Conservation (phyloP, 768 basidiomycete genomes). For the Suillus lakei region DNA sequence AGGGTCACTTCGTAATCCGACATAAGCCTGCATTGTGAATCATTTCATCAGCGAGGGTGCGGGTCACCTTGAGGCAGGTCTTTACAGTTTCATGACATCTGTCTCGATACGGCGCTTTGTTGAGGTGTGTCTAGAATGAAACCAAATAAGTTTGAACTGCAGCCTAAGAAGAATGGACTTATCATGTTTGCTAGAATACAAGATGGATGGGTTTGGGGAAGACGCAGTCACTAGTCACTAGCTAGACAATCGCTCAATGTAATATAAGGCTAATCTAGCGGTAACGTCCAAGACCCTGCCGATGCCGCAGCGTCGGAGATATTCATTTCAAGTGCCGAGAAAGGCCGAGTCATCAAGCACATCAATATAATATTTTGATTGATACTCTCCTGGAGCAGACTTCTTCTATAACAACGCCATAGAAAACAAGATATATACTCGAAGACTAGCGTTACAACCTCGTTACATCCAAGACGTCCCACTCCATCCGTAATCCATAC, state of each 20-base stretch:
- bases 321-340: conserved; percentile 25
- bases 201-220: conserved; percentile 15
- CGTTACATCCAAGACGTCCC: background rate
- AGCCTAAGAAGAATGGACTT: conserved; percentile 43
- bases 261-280: conserved; percentile 5
- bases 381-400: conserved; percentile 17
- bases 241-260: conserved; percentile 9
- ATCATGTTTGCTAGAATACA: conserved; percentile 54
- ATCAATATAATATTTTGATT: background rate
- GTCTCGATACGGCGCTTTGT: conserved; percentile 97
- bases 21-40: conserved; percentile 73
- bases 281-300: background rate
- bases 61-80: conserved; percentile 5
- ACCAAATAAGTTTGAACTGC: conserved; percentile 32
- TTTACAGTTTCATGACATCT: conserved; percentile 98
- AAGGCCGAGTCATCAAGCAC: conserved; percentile 11
- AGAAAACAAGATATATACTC: conserved; percentile 30
- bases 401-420: conserved; percentile 13
- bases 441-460: conserved; percentile 10
- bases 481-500: background rate
- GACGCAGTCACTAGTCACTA: conserved; percentile 10
- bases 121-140: conserved; percentile 59
- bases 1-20: conserved; percentile 98
- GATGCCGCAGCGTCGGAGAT: conserved; percentile 16
- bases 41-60: conserved; percentile 16